Evolutionary conservation across 768 basidiomycete species (phyloP), one percentile per base, ranked within the genome.

Genomic region (Suillus variegatus): DNA sequence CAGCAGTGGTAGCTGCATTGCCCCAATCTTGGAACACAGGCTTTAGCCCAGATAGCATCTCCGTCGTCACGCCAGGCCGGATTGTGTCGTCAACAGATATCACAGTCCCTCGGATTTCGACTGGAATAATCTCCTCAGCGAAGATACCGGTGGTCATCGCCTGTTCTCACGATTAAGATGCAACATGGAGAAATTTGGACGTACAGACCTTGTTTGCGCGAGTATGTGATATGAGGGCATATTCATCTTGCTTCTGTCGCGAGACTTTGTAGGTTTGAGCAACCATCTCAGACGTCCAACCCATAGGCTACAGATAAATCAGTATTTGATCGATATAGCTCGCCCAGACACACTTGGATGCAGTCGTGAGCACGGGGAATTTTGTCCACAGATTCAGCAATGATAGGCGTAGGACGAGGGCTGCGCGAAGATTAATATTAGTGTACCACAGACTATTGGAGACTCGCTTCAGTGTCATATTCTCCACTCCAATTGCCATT

Each of bases 221-320:
- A 44, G 84, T 88, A 76, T 96, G 95, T 9, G 94, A 96, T 61
- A 92, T 86, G 61, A 93, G 83, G 0, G 96, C 96, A 73, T 93
- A 96, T 63, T 93, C 84, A 75, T 99, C 97, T 77, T 98, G 96
- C 70, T 84, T 89, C 72, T 88, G 79, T 43, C 96, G 89, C 5
- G 93, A 82, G 65, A 95, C 77, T n/a, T 87, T 83, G 79, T 88
- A 95, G 9, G 85, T 80, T 71, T 89, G 76, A n/a, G 94, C 92
- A 25, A 95, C 92, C 88, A 92, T 89, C 76, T 95, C 94, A 6
- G 92, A 92, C 1, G 94, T 95, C 94, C 94, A 99, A 60, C 95
- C 95, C 95, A 95, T 95, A 13, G 93, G 90, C 91, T 94, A 66
- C 22, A 54, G 54, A 13, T 14, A 36, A 4, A n/a, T 55, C 6